Base-by-base conservation (phyloP, 805 yeast species). In the Nakazawaea anatomiae region DNA sequence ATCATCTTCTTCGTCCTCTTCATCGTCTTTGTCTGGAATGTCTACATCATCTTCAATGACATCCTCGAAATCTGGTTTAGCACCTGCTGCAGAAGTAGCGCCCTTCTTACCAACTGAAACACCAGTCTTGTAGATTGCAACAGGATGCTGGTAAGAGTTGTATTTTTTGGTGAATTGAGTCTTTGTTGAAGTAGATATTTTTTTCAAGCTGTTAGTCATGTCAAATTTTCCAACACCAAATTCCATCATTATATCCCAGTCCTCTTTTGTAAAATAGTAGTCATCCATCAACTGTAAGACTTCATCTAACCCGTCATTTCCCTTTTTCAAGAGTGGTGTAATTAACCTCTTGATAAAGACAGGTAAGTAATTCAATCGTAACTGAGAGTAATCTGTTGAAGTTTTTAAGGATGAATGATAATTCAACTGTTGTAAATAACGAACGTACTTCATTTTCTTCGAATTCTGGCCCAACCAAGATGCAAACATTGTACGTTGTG, bases 401-500 rank as follows among this genome's bases (percentile, higher is more conserved):
- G 96, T 86, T 53, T 83, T 77, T 51, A 90, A 74, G 43, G 96
- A 79, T 12, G 95, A 81, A 60, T 91, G 97, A 58, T 92, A 87
- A 55, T 90, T 96, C 50, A 94, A 60, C 60, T 90, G 97, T 57
- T 91, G 96, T 40, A 94, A 72, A 49, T 87, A 64, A 52, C 99
- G 76, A 50, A 74, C 78, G 63, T 80, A 87, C 66, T 94, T 94
- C 70, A 83, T 82, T 12, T 79, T 72, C 67, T 89, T 90, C 25
- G 97, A 89, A 60, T 88, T 87, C 63, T 91, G 92, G 0, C 98
- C 99, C 49, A 92, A 72, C 88, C 91, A 91, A 1, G 85, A 71
- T 0, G 97, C 80, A 69, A 92, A 92, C 67, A 82, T 83, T 50
- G 85, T 81, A 56, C 96, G 73, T 8, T 86, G 86, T 1, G 76